Evolutionary conservation across 2,329 filamentous ascomycete genomes (phyloP).

Genomic region (Furcasterigmium furcatum): DNA sequence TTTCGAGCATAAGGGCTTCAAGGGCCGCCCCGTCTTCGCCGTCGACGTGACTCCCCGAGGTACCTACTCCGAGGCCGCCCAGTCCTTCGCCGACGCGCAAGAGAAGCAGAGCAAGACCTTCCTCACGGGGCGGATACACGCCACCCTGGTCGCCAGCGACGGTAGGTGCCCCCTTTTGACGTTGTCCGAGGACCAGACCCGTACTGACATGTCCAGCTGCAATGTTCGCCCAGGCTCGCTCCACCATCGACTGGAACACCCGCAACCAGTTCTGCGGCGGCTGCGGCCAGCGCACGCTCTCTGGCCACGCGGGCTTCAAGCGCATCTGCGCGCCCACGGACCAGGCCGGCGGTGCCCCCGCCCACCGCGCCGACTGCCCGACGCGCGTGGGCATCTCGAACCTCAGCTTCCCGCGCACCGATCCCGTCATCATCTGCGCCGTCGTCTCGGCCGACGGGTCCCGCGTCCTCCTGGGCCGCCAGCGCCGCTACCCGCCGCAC

Average conservation of each 20-base stretch:
- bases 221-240: conserved; percentile 84
- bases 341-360: conserved; percentile 38
- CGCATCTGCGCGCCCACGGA: conserved; percentile 74
- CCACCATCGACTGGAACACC: conserved; percentile 89
- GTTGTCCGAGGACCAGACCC: not conserved
- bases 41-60: conserved; percentile 79
- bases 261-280: conserved; percentile 89
- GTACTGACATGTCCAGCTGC: conserved; percentile 57
- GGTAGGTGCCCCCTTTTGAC: conserved; percentile 4
- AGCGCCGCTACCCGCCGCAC: conserved; percentile 75
- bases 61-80: conserved; percentile 57
- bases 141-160: conserved; percentile 50
- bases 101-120: conserved; percentile 62
- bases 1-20: conserved; percentile 66
- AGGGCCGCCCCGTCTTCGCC: conserved; percentile 82
- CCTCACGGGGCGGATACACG: conserved; percentile 60
- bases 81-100: conserved; percentile 35
- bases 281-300: conserved; percentile 80
- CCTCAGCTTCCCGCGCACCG: conserved; percentile 85
- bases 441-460: conserved; percentile 79
- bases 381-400: conserved; percentile 87
- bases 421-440: conserved; percentile 93
- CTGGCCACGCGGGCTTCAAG: conserved; percentile 77
- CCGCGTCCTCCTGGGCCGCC: conserved; percentile 77
- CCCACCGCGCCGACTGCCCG: conserved; percentile 66